Evolutionary conservation across 305 asterid genomes (phyloP).

Genomic region (Fraxinus velutina): DNA sequence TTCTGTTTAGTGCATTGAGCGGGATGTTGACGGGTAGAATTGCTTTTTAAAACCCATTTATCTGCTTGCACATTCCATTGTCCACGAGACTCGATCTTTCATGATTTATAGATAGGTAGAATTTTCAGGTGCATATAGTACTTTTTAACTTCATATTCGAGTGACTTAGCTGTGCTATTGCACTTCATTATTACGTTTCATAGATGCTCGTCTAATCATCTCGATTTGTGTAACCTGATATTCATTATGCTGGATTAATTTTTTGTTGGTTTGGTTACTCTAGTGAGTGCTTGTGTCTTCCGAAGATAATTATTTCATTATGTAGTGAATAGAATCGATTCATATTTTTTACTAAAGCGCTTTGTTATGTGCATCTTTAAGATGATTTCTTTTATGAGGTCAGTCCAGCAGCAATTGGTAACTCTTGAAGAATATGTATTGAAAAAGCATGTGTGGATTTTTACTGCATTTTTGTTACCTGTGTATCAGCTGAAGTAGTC

Average conservation of each 20-base stretch:
- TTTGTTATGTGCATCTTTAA: not conserved
- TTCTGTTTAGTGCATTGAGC: not conserved
- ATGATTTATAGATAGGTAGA: not conserved
- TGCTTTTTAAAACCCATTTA: not conserved
- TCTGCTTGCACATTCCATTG: not conserved
- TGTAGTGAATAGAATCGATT: not conserved
- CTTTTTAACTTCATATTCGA: not conserved
- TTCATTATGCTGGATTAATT: not conserved
- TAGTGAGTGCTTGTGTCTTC: not conserved
- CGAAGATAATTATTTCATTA: not conserved
- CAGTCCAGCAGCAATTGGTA: not conserved
- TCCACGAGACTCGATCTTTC: not conserved
- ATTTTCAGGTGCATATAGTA: not conserved
- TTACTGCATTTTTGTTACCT: not conserved
- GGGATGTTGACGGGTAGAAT: not conserved
- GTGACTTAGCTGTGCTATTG: not conserved
- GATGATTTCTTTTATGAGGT: not conserved
- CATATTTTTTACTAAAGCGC: not conserved
- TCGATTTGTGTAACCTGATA: not conserved
- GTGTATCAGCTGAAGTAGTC: not conserved
- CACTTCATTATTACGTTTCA: not conserved
- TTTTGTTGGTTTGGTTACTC: not conserved
- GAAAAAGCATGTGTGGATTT: not conserved
- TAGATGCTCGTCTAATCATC: not conserved
- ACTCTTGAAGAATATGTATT: not conserved